phyloP scores from a whole-genome alignment of 176 grass and related monocot species.

The Echinochloa phyllopogon region DNA sequence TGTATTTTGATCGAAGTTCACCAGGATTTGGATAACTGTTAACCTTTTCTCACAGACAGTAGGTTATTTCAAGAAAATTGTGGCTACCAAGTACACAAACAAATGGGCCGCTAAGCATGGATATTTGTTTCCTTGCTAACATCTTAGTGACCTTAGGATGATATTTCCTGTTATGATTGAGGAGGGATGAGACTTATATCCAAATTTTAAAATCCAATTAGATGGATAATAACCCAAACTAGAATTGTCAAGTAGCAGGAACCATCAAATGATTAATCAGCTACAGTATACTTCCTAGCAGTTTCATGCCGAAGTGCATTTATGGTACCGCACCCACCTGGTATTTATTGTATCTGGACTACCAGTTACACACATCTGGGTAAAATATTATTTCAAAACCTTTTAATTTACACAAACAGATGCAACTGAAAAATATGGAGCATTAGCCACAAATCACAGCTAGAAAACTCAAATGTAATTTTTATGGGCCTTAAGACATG shows the following conservation, averaged over 20 bases:
- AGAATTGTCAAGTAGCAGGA: not conserved
- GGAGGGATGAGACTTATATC: not conserved
- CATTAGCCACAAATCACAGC: not conserved
- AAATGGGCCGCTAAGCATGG: not conserved
- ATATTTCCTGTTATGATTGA: not conserved
- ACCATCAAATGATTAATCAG: not conserved
- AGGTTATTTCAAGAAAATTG: not conserved
- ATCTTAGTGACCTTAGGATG: not conserved
- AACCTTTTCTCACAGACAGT: not conserved
- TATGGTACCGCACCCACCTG: not conserved
- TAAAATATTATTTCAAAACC: not conserved
- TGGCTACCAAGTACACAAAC: not conserved
- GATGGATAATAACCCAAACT: not conserved
- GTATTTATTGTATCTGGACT: not conserved
- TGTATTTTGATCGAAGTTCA: not conserved
- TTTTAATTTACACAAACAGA: not conserved
- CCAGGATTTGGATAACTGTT: not conserved
- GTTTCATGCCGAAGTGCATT: slow-evolving; percentile 4
- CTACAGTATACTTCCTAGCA: not conserved
- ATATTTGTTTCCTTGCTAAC: not conserved
- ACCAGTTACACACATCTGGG: not conserved
- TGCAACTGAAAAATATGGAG: not conserved
- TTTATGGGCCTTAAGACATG: not conserved
- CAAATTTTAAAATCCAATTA: not conserved
- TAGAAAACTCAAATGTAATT: not conserved